A percentile compares a stretch with the other conserved stretches of the same genome.
Evolutionary conservation across 2,329 filamentous ascomycete species (phyloP).

Genomic region (Xylaria sp.): DNA sequence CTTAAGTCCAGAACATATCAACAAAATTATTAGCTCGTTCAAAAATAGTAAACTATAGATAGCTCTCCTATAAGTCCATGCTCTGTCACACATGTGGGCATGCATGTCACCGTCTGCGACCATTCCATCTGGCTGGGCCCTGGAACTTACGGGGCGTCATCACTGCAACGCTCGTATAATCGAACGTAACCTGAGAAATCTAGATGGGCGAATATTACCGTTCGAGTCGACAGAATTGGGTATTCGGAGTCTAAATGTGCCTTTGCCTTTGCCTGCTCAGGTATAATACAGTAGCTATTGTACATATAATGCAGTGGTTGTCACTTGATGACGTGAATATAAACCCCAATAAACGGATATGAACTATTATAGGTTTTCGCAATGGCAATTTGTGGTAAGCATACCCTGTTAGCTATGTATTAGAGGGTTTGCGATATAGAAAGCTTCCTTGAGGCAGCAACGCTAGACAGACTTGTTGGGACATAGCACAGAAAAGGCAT

Average conservation of each 20-base stretch:
- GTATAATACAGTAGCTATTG: not conserved
- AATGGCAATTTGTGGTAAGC: not conserved
- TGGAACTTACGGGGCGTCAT: not conserved
- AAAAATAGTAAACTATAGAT: slow-evolving; percentile 16
- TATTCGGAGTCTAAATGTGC: not conserved
- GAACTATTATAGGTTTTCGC: not conserved
- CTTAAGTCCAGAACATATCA: not conserved
- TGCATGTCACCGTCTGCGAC: not conserved
- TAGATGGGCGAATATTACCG: not conserved
- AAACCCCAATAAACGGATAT: not conserved
- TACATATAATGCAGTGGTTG: not conserved
- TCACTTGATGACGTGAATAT: not conserved
- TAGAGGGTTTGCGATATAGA: not conserved
- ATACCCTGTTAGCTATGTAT: not conserved
- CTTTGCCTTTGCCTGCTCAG: not conserved
- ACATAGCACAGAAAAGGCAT: not conserved
- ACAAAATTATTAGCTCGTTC: slow-evolving; percentile 15
- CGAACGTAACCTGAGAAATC: not conserved
- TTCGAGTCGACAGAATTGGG: not conserved
- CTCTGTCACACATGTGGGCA: not conserved
- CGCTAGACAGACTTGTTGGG: not conserved
- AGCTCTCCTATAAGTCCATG: not conserved
- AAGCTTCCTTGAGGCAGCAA: not conserved
- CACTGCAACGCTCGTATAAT: not conserved
- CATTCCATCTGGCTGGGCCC: not conserved